These are phyloP conservation scores for Fusarium mexicanum DNA, from an alignment of 2,329 filamentous ascomycete species.

Conservation along the genomic window DNA sequence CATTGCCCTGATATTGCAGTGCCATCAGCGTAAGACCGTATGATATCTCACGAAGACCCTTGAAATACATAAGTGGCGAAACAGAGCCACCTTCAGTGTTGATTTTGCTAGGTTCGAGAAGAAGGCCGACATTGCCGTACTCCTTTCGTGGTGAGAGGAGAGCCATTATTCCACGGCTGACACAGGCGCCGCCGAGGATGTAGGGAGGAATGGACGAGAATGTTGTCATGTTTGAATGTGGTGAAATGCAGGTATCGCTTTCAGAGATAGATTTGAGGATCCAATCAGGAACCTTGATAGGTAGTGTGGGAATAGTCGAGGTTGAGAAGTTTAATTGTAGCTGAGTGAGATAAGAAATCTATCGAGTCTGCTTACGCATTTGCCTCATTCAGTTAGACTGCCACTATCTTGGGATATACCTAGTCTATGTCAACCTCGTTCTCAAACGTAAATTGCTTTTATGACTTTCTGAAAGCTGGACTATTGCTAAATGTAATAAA, in stretches of 20 bases:
- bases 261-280: too few species aligned
- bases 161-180: slow-evolving; percentile 41
- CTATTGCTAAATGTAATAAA: not conserved
- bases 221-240: slow-evolving; percentile 16
- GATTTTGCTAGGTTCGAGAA: slow-evolving; percentile 18
- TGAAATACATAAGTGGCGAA: slow-evolving; percentile 50
- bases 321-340: not conserved
- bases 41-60: slow-evolving; percentile 48
- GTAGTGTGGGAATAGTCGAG: not conserved
- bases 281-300: not conserved
- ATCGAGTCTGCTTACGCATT: slow-evolving; percentile 4
- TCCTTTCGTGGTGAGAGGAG: slow-evolving; percentile 36
- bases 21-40: slow-evolving; percentile 45
- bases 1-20: slow-evolving; percentile 45
- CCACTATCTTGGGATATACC: not conserved
- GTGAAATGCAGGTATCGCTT: not conserved
- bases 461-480: too few species aligned
- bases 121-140: slow-evolving; percentile 40
- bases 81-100: not conserved
- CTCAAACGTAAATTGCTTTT: not conserved
- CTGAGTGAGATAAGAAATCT: not conserved
- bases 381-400: not conserved
- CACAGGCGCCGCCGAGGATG: slow-evolving; percentile 37
- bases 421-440: not conserved
- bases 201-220: slow-evolving; percentile 41